Conservation (phyloP, 2,329 filamentous ascomycete genomes). For the Penicillium sp. region DNA sequence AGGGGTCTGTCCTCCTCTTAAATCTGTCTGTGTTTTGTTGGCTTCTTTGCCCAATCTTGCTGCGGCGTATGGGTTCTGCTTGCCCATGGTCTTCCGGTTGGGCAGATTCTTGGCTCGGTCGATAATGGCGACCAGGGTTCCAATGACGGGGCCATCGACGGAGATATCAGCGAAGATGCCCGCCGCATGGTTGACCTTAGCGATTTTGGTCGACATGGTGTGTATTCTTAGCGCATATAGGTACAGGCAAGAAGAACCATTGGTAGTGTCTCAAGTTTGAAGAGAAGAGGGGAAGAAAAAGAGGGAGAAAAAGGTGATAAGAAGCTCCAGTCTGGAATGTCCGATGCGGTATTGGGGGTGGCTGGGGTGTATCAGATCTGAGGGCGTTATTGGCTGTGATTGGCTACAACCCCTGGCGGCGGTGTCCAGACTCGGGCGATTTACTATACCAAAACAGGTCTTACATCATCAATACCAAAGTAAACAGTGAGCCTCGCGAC, state of each 20-base stretch:
- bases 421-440: slow-evolving; percentile 11
- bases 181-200: slow-evolving; percentile 74
- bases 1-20: slow-evolving; percentile 91
- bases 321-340: slow-evolving; percentile 19
- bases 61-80: slow-evolving; percentile 97
- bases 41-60: slow-evolving; percentile 93
- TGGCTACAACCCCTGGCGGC: slow-evolving; percentile 22
- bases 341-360: slow-evolving; percentile 23
- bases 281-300: slow-evolving; percentile 12
- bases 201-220: slow-evolving; percentile 44
- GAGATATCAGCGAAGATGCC: slow-evolving; percentile 95
- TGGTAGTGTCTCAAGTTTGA: slow-evolving; percentile 8
- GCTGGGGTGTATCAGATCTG: slow-evolving; percentile 17
- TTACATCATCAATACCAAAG: slow-evolving; percentile 13
- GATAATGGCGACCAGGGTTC: slow-evolving; percentile 86
- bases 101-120: slow-evolving; percentile 96
- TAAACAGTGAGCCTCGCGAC: not conserved
- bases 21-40: slow-evolving; percentile 93
- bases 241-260: slow-evolving; percentile 6
- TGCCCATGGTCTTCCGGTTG: slow-evolving; percentile 95
- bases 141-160: slow-evolving; percentile 88
- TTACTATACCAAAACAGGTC: slow-evolving; percentile 1
- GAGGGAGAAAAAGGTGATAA: slow-evolving; percentile 15
- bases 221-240: slow-evolving; percentile 5
- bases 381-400: slow-evolving; percentile 5